phyloP scores from a whole-genome alignment of 2,329 filamentous ascomycete species.

The Aspergillus sp. region DNA sequence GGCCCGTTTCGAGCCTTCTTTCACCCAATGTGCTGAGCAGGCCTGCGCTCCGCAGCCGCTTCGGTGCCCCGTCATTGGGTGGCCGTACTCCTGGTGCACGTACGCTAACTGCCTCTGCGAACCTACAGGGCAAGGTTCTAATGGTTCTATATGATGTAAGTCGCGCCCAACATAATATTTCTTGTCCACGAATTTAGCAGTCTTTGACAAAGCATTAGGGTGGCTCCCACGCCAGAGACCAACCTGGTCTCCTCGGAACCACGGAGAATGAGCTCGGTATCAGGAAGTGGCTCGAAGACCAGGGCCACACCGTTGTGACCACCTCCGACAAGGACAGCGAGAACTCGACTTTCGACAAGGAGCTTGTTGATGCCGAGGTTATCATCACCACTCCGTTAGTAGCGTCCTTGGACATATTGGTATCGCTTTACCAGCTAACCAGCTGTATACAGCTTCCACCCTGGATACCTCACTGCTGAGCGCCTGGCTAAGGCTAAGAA shows the following conservation, averaged over 20 bases:
- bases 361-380: slow-evolving; percentile 94
- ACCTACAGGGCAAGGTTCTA: slow-evolving; percentile 90
- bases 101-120: slow-evolving; percentile 64
- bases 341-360: slow-evolving; percentile 89
- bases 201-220: slow-evolving; percentile 49
- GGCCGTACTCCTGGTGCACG: slow-evolving; percentile 53
- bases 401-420: background rate
- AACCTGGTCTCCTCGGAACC: slow-evolving; percentile 85
- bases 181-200: background rate
- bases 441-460: slow-evolving; percentile 74
- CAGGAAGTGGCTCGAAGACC: slow-evolving; percentile 94
- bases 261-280: slow-evolving; percentile 98
- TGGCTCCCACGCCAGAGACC: slow-evolving; percentile 81
- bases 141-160: slow-evolving; percentile 88
- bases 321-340: slow-evolving; percentile 97
- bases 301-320: slow-evolving; percentile 94
- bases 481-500: slow-evolving; percentile 98
- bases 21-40: slow-evolving; percentile 41
- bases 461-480: slow-evolving; percentile 94
- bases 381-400: slow-evolving; percentile 96
- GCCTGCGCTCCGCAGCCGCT: slow-evolving; percentile 27
- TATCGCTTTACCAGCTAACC: slow-evolving; percentile 8
- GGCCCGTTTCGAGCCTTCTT: slow-evolving; percentile 55
- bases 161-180: slow-evolving; percentile 19
- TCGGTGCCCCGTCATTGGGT: slow-evolving; percentile 36